Evolutionary conservation across 306 rosid genomes (phyloP), one percentile per base, ranked within the genome.

Genomic region (Lotus japonicus): DNA sequence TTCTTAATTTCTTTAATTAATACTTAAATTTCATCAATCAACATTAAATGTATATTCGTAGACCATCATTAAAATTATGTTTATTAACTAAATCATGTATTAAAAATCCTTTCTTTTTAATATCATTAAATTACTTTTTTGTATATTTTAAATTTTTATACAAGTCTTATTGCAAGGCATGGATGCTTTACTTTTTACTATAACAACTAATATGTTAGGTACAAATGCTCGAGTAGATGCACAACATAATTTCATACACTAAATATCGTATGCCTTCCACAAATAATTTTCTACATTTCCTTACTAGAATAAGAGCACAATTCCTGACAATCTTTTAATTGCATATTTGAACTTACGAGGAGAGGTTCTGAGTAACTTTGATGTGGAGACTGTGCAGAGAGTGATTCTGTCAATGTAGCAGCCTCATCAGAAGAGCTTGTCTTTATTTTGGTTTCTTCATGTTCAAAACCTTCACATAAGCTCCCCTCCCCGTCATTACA

Each of bases 331-430:
- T 36, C 46, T 35, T 46, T 28, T 12, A n/a, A 9, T 26, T 18
- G 21, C n/a, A 52, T 43, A 21, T 15, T 8, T 2, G 13, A 69
- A 23, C 13, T 49, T 77, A 89, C 92, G 2, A 84, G 83, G 75
- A 76, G 70, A 54, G 89, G 81, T 16, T 70, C 67, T 2, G 86
- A 78, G 49, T 83, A 67, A 64, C 68, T 70, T 36, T 63, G 84
- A 21, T 26, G 80, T n/a, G 38, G 35, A 59, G 77, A 63, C 48
- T 84, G 74, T 66, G 63, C 56, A 63, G 77, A 72, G 18, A 28
- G 44, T 44, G 73, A 74, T 57, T 72, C 76, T 33, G 42, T 42
- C 65, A 18, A 21, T 46, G 45, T 28, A 80, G 77, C 71, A 38
- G 66, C 76, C 68, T 83, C 78, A 0, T 50, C 79, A 4, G 82